These are phyloP conservation scores for Tarenaya hassleriana DNA, from an alignment of 345 rosid genomes.

Conservation along the genomic window DNA sequence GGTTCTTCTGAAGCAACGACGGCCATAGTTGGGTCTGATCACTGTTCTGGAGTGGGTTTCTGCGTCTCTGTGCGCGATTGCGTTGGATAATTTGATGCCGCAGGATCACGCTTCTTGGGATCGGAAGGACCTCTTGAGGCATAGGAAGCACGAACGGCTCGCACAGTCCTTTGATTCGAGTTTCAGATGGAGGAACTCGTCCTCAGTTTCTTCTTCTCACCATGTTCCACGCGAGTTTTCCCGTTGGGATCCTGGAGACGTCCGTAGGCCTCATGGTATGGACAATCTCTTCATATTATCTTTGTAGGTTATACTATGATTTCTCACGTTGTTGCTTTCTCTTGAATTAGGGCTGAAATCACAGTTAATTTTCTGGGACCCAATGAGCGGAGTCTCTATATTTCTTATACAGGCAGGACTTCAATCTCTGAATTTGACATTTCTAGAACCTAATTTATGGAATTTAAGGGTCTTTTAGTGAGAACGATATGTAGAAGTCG, in stretches of 20 bases:
- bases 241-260: conserved; percentile 69
- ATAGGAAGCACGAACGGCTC: conserved; percentile 82
- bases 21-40: conserved; percentile 1
- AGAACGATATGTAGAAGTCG: neutral
- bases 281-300: neutral
- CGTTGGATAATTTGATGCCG: conserved; percentile 66
- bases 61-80: conserved; percentile 36
- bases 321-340: neutral
- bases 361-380: neutral
- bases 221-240: conserved; percentile 45
- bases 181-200: conserved; percentile 71
- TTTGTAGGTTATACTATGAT: neutral
- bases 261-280: conserved; percentile 75
- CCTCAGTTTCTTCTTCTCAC: conserved; percentile 40
- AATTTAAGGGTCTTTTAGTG: neutral
- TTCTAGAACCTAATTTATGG: neutral
- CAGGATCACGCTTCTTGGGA: conserved; percentile 86
- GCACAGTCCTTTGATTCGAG: conserved; percentile 44
- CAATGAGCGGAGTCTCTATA: neutral
- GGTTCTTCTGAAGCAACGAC: too few relatives aligned
- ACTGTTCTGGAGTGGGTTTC: conserved; percentile 22
- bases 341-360: conserved; percentile 15
- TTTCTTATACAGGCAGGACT: neutral
- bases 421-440: neutral
- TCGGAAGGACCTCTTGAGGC: conserved; percentile 81